Conservation (phyloP, 352 stramenopile species). For the Globisporangium paddicum region DNA sequence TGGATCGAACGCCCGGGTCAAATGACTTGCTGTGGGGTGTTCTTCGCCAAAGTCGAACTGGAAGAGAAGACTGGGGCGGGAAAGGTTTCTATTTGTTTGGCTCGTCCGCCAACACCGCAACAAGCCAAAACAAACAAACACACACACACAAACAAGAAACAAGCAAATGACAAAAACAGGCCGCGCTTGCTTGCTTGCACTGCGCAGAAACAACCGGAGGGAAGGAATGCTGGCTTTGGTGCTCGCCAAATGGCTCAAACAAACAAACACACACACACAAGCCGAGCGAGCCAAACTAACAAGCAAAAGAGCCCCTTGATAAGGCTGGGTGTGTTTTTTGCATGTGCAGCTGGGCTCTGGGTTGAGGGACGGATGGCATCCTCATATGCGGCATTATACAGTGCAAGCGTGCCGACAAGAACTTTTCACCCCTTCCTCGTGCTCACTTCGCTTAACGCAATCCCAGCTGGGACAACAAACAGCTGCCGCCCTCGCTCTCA, state of each 20-base stretch:
- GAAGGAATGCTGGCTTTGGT: conserved; percentile 5
- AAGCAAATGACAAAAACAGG: conserved; percentile 6
- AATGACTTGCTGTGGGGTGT: conserved; percentile 6
- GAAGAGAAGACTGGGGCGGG: neutral
- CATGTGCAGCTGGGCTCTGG: conserved; percentile 5
- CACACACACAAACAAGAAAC: neutral
- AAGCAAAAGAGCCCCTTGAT: conserved; percentile 6
- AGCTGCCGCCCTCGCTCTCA: conserved; percentile 8
- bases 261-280: neutral
- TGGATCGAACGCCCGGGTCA: conserved; percentile 11
- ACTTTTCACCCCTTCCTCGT: neutral
- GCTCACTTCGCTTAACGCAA: conserved; percentile 4
- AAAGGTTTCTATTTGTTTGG: conserved; percentile 1
- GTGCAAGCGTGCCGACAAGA: neutral
- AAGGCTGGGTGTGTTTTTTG: conserved; percentile 2
- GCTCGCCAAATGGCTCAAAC: neutral
- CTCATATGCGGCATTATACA: neutral
- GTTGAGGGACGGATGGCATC: neutral
- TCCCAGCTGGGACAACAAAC: conserved; percentile 5
- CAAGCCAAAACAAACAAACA: neutral
- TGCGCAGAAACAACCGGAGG: conserved; percentile 2
- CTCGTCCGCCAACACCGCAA: conserved; percentile 2
- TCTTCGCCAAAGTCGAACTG: conserved; percentile 28
- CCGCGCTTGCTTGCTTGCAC: neutral
- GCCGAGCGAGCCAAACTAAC: neutral